Percentiles rank a stretch among this genome's conserved stretches.
These are phyloP conservation scores for Phoma sp. DNA, from an alignment of 2,329 filamentous ascomycete species.

Conservation along the genomic window DNA sequence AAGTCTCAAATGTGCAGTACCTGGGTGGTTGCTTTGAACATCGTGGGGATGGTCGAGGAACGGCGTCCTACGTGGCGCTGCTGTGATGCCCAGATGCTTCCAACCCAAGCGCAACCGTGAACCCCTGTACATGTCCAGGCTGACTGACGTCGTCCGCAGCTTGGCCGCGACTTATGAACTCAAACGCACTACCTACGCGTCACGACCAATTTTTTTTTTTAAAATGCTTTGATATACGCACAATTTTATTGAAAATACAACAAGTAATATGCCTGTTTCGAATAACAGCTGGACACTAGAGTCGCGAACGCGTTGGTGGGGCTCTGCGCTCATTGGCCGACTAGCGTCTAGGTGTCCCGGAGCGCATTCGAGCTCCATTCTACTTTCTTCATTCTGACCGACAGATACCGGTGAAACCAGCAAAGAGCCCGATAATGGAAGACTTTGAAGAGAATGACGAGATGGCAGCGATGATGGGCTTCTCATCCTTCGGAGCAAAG, in stretches of 20 bases:
- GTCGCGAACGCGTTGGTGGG: not conserved
- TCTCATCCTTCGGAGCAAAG: slow-evolving; percentile 73
- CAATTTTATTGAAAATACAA: not conserved
- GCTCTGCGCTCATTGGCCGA: slow-evolving; percentile 1
- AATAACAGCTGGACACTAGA: not conserved
- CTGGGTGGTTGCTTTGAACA: slow-evolving; percentile 17
- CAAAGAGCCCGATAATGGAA: slow-evolving; percentile 1
- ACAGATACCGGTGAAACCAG: not conserved
- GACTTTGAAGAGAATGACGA: slow-evolving; percentile 55
- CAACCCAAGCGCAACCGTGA: slow-evolving; percentile 9
- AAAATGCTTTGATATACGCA: not conserved
- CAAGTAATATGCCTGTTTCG: slow-evolving; percentile 1
- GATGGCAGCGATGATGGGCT: slow-evolving; percentile 73
- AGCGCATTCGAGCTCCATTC: slow-evolving; percentile 2
- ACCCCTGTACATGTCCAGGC: slow-evolving; percentile 9
- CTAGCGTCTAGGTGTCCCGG: not conserved
- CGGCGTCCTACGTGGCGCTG: not conserved
- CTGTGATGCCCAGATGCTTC: slow-evolving; percentile 9
- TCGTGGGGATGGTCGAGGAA: slow-evolving; percentile 3
- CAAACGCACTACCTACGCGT: not conserved
- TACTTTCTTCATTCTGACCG: not conserved
- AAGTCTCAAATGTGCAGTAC: not conserved
- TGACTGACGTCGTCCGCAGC: slow-evolving; percentile 16
- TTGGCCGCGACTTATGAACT: not conserved
- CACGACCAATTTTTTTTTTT: not conserved